These are phyloP conservation scores for Cladosporium sp. DNA, from an alignment of 2,329 filamentous ascomycete species.

Conservation along the genomic window DNA sequence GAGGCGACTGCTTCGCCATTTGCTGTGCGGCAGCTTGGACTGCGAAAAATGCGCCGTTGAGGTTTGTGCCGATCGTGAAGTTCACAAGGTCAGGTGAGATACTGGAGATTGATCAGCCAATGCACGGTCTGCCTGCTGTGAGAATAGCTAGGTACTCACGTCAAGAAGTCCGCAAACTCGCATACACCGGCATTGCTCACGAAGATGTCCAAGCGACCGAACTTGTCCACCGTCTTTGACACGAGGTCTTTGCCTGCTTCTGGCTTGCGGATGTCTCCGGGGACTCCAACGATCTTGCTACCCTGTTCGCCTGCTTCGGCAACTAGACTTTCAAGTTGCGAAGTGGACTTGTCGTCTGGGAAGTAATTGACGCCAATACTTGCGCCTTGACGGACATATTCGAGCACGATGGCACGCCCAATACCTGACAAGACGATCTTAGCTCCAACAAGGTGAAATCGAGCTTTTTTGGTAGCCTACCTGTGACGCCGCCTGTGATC, in stretches of 20 bases:
- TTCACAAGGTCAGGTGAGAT: slow-evolving; percentile 64
- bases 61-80: slow-evolving; percentile 70
- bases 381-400: slow-evolving; percentile 71
- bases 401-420: slow-evolving; percentile 75
- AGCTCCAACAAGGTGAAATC: not conserved
- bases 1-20: slow-evolving; percentile 55
- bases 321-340: slow-evolving; percentile 39
- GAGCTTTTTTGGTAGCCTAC: slow-evolving; percentile 28
- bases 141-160: slow-evolving; percentile 36
- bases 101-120: slow-evolving; percentile 29
- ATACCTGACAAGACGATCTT: slow-evolving; percentile 57
- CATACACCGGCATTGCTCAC: slow-evolving; percentile 87
- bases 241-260: slow-evolving; percentile 66
- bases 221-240: slow-evolving; percentile 54
- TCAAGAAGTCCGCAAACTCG: slow-evolving; percentile 79
- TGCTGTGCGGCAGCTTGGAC: slow-evolving; percentile 79
- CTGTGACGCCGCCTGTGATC: slow-evolving; percentile 80
- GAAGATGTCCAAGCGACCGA: slow-evolving; percentile 57
- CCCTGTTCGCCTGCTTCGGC: slow-evolving; percentile 11
- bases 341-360: slow-evolving; percentile 46
- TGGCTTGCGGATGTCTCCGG: slow-evolving; percentile 71
- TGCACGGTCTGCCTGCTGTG: not conserved
- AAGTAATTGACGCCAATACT: slow-evolving; percentile 77
- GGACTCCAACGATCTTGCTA: slow-evolving; percentile 54
- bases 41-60: slow-evolving; percentile 82